phyloP scores from a whole-genome alignment of 2,329 filamentous ascomycete species.

The Ophioceras dolichostomum region DNA sequence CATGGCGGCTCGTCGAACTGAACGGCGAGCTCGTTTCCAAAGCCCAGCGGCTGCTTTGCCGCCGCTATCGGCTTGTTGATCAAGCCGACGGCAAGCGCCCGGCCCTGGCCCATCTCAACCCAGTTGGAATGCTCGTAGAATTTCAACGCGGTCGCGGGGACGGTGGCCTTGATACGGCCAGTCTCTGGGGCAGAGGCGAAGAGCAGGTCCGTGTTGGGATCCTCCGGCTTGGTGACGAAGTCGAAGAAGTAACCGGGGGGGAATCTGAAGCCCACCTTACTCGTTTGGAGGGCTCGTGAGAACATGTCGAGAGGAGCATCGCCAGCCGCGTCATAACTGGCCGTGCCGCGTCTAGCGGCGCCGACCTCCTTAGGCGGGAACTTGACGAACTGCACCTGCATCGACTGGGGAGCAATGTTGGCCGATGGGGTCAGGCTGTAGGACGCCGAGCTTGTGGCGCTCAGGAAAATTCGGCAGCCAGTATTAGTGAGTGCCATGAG shows the following conservation, averaged over 20 bases:
- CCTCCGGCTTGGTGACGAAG: conserved; percentile 54
- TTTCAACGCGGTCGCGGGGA: conserved; percentile 36
- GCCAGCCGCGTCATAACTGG: conserved; percentile 10
- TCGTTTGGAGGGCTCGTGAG: conserved; percentile 34
- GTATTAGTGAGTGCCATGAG: conserved; percentile 84
- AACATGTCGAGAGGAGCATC: conserved; percentile 32
- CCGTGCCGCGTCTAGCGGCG: conserved; percentile 9
- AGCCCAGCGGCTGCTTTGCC: conserved; percentile 57
- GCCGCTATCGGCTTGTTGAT: conserved; percentile 63
- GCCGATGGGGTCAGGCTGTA: conserved; percentile 50
- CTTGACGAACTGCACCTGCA: conserved; percentile 96
- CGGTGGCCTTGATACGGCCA: conserved; percentile 60
- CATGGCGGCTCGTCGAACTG: conserved; percentile 77
- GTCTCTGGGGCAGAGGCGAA: conserved; percentile 85
- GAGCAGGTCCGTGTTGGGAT: conserved; percentile 50
- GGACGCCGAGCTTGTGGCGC: conserved; percentile 67
- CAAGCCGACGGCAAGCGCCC: conserved; percentile 66
- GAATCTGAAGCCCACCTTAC: conserved; percentile 47
- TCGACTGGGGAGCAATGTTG: conserved; percentile 68
- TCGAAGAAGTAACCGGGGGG: conserved; percentile 87
- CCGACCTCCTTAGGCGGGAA: conserved; percentile 57
- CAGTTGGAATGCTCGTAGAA: conserved; percentile 74
- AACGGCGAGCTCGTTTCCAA: conserved; percentile 91
- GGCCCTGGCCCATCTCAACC: conserved; percentile 58
- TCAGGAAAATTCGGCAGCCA: conserved; percentile 85